Evolutionary conservation across 2,329 filamentous ascomycete species (phyloP), one percentile per base, ranked within the genome.

Genomic region (Colletotrichum endophyticum): DNA sequence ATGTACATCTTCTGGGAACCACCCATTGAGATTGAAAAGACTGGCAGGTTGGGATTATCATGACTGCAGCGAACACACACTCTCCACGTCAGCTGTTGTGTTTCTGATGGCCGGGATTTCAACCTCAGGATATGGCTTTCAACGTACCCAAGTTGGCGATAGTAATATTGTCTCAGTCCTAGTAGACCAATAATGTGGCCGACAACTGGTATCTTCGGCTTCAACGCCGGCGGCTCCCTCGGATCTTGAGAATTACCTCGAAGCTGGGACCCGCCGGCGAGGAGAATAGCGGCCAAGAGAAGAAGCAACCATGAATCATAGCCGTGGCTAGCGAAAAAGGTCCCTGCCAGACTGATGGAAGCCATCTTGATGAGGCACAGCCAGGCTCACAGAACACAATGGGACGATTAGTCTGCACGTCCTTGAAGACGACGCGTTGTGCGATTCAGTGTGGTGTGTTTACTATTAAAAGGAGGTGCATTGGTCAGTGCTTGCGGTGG

Each of bases 141-240:
- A 53, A 53, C 44, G 44, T 13, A 53, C 44, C n/a, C 44, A 1
- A 53, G 44, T 53, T 53, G 44, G 6, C 44, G 44, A 13, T 53
- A 53, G 3, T 53, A 53, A 8, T 53, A 22, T 5, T 53, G 44
- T 13, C 44, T 53, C 11, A 53, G n/a, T 53, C 81, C 78, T 36
- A 88, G 77, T 78, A 89, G 81, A 8, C 86, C 85, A 39, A 89
- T 80, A 27, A 89, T 82, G 78, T 90, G 88, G 3, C 88, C 88
- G 53, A 89, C 77, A 27, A 87, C 80, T 1, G 88, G 88, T 61
- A 89, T 82, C 16, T 62, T 81, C 3, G 86, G 82, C 32, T 84
- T 83, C 30, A 89, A 32, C 0, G 85, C 73, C 8, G 87, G 86
- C 8, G 88, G 88, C 72, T 89, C 88, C 64, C 82, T 80, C 8